These are phyloP conservation scores for Conticribra guillardii DNA, from an alignment of 108 stramenopile genomes.

Conservation along the genomic window DNA sequence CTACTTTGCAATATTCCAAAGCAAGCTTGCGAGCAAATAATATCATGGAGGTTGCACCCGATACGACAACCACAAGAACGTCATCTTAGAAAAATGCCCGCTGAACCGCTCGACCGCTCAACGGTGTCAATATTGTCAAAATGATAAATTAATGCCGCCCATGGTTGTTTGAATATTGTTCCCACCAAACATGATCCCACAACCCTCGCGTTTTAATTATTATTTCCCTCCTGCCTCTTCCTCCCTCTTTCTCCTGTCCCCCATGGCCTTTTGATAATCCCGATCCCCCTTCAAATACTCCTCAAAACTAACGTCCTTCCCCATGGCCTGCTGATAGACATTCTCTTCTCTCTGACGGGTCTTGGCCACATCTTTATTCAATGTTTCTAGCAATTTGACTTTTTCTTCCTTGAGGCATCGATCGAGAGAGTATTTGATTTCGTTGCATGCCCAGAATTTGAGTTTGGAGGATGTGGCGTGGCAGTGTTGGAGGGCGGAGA, in stretches of 20 bases:
- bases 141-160: too few species aligned
- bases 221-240: not conserved
- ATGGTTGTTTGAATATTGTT: too few species aligned
- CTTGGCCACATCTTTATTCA: conserved; percentile 67
- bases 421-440: conserved; percentile 75
- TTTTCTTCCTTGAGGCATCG: conserved; percentile 87
- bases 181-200: too few species aligned
- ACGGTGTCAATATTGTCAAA: too few species aligned
- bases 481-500: conserved; percentile 76
- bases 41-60: too few species aligned
- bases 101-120: too few species aligned
- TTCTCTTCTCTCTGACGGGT: conserved; percentile 64
- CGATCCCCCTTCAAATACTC: conserved; percentile 74
- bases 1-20: too few species aligned
- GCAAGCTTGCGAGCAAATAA: too few species aligned
- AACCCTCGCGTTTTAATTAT: too few species aligned
- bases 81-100: too few species aligned
- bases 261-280: conserved; percentile 63
- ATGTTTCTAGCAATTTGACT: conserved; percentile 61
- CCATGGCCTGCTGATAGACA: conserved; percentile 64
- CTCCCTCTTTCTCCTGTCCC: conserved; percentile 29
- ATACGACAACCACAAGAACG: too few species aligned
- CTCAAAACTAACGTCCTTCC: conserved; percentile 74
- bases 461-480: conserved; percentile 69
- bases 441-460: conserved; percentile 90